Conservation (phyloP, 805 yeast genomes). For the Candida krabiensis region DNA sequence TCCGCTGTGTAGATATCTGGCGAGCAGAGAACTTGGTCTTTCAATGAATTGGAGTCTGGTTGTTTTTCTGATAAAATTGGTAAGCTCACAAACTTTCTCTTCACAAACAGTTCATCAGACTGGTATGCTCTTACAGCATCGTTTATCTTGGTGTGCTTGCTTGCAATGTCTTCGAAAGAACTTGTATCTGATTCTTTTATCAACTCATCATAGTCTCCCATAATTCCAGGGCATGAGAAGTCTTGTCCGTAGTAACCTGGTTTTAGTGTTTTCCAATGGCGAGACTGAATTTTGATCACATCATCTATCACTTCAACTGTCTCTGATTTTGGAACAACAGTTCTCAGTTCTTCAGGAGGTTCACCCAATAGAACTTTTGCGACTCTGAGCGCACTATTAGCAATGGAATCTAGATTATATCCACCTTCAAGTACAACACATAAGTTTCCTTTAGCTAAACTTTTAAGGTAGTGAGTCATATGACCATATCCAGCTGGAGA, state of each 20-base stretch:
- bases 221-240: slow-evolving; percentile 28
- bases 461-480: slow-evolving; percentile 89
- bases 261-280: slow-evolving; percentile 82
- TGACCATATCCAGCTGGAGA: slow-evolving; percentile 95
- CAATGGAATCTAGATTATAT: slow-evolving; percentile 87
- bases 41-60: slow-evolving; percentile 50
- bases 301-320: slow-evolving; percentile 80
- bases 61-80: slow-evolving; percentile 54
- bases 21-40: slow-evolving; percentile 69
- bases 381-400: slow-evolving; percentile 87
- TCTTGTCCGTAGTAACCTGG: slow-evolving; percentile 55
- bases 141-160: slow-evolving; percentile 53
- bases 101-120: slow-evolving; percentile 51
- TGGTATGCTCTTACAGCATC: slow-evolving; percentile 79
- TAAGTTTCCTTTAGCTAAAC: slow-evolving; percentile 82
- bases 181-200: slow-evolving; percentile 42
- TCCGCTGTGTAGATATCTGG: slow-evolving; percentile 63
- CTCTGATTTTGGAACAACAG: slow-evolving; percentile 67
- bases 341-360: slow-evolving; percentile 80
- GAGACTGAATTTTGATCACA: slow-evolving; percentile 76
- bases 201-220: slow-evolving; percentile 34
- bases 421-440: slow-evolving; percentile 97
- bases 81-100: slow-evolving; percentile 59
- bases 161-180: slow-evolving; percentile 34
- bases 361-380: slow-evolving; percentile 91